Evolutionary conservation across 805 yeast genomes (phyloP).

Genomic region (Metschnikowia reukaufii): DNA sequence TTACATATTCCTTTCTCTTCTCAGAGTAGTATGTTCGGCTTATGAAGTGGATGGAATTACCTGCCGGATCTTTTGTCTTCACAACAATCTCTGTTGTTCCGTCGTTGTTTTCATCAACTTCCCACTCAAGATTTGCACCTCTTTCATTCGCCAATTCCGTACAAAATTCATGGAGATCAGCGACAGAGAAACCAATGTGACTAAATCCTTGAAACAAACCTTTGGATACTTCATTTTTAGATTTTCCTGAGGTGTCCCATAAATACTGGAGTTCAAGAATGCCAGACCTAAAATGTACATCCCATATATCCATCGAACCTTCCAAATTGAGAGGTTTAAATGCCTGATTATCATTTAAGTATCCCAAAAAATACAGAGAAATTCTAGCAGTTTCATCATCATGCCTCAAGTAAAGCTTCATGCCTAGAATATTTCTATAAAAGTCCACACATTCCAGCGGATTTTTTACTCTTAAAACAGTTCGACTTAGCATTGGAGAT

Average conservation of each 20-base stretch:
- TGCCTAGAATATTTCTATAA: neutral
- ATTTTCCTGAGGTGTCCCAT: neutral
- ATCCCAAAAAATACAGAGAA: neutral
- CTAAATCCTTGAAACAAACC: neutral
- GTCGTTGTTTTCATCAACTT: neutral
- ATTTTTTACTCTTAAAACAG: neutral
- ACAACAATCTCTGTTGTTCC: neutral
- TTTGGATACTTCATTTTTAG: neutral
- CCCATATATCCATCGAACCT: neutral
- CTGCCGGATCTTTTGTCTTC: neutral
- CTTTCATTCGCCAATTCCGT: neutral
- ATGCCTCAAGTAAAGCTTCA: neutral
- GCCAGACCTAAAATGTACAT: neutral
- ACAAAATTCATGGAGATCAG: neutral
- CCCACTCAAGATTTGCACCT: neutral
- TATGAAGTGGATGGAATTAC: neutral
- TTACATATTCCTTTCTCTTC: neutral
- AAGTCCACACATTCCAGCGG: neutral
- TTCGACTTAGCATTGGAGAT: neutral
- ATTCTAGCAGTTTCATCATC: neutral
- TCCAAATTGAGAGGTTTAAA: neutral
- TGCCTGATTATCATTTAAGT: neutral
- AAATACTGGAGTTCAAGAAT: neutral
- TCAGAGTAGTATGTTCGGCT: neutral
- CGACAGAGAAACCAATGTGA: neutral